Conservation (phyloP, 2,329 filamentous ascomycete species). For the Pyrenochaeta sp. region DNA sequence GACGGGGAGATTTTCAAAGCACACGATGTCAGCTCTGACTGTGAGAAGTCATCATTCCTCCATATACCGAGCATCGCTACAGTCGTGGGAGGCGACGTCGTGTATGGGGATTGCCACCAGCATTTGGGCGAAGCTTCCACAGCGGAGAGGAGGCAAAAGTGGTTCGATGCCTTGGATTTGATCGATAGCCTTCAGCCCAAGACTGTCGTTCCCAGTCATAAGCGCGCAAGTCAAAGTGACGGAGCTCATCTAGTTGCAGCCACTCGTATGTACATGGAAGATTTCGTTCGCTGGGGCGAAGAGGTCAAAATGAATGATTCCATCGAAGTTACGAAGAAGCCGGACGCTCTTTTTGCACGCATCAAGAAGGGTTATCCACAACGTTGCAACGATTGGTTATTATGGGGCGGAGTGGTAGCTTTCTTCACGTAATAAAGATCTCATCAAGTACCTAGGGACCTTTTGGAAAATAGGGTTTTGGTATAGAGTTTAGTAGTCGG, state of each 20-base stretch:
- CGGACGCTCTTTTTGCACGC: too few relatives aligned
- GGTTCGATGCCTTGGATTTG: constrained; percentile 44
- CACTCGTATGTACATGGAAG: not conserved
- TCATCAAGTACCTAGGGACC: too few relatives aligned
- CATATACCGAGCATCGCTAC: constrained; percentile 45
- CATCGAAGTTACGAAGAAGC: too few relatives aligned
- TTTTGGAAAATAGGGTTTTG: too few relatives aligned
- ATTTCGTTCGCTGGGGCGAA: too few relatives aligned
- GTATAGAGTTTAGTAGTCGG: too few relatives aligned
- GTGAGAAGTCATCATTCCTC: constrained; percentile 44
- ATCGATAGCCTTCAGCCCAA: constrained; percentile 42
- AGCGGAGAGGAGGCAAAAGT: constrained; percentile 35
- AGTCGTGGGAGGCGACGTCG: constrained; percentile 49
- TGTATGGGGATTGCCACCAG: constrained; percentile 50
- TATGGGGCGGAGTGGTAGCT: too few relatives aligned
- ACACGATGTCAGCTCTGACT: constrained; percentile 18
- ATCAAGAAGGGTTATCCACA: too few relatives aligned
- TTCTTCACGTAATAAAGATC: too few relatives aligned
- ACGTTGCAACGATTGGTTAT: too few relatives aligned
- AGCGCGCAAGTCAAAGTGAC: not conserved
- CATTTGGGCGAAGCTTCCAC: constrained; percentile 48
- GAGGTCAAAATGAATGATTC: too few relatives aligned
- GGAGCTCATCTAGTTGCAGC: not conserved
- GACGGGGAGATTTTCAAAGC: constrained; percentile 11
- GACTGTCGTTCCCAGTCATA: constrained; percentile 44